Evolutionary conservation across 768 basidiomycete species (phyloP).

Genomic region (Mycena pura): DNA sequence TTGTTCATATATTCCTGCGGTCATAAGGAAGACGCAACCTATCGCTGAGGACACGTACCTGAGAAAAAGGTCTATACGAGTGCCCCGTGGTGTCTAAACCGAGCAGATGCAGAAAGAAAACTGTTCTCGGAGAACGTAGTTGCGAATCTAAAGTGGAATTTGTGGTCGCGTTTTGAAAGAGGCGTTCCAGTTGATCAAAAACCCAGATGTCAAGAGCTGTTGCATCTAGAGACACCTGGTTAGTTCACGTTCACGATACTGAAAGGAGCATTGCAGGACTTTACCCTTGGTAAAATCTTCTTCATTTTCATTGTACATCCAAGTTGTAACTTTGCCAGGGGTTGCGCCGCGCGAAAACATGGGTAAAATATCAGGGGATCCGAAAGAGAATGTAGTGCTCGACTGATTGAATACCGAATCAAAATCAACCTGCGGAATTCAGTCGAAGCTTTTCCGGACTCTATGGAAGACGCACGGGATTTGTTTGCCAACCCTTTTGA

Average conservation of each 20-base stretch:
- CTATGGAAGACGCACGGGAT: constrained; percentile 59
- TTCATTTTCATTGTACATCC: constrained; percentile 77
- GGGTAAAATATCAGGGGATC: constrained; percentile 87
- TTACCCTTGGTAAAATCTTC: constrained; percentile 89
- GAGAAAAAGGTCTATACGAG: constrained; percentile 82
- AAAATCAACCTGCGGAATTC: constrained; percentile 66
- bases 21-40: background rate
- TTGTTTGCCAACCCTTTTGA: constrained; percentile 82
- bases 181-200: constrained; percentile 63
- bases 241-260: background rate
- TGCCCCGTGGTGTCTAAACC: constrained; percentile 90
- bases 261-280: background rate
- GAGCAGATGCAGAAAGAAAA: constrained; percentile 86
- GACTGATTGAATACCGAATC: constrained; percentile 91
- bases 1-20: constrained; percentile 85
- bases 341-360: constrained; percentile 84
- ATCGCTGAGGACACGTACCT: constrained; percentile 43
- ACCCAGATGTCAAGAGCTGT: constrained; percentile 83
- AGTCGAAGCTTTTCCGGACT: constrained; percentile 32
- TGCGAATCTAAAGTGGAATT: constrained; percentile 55
- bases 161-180: constrained; percentile 70
- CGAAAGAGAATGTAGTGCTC: constrained; percentile 78
- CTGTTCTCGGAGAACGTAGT: constrained; percentile 62
- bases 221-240: constrained; percentile 58
- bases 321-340: constrained; percentile 72